Evolutionary conservation across 305 asterid species (phyloP), one percentile per base, ranked within the genome.

Genomic region (Galium porrigens): DNA sequence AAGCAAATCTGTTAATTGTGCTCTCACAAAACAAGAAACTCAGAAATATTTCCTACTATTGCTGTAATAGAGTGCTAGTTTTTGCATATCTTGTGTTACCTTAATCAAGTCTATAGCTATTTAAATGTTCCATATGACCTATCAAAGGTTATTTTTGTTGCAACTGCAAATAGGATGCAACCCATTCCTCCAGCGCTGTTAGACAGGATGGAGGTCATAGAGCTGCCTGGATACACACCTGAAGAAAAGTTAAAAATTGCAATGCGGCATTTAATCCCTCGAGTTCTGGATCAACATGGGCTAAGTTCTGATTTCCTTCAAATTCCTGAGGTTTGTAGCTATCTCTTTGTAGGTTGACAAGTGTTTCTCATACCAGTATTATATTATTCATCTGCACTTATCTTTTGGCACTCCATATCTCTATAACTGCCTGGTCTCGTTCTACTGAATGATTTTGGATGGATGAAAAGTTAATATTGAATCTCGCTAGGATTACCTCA

Each of bases 141-240:
- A 69, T 94, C 99, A 61, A 89, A 89, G 82, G 95, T 94, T 70
- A 83, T 94, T 63, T 94, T 94, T 79, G 99, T 94, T 79, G 95
- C 99, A 67, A 94, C 97, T 74, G 99, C 99, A 58, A 94, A 94
- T 75, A 83, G 92, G 82, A 63, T 83, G 73, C 97, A 89, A 72
- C 99, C 96, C 55, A 83, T 94, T 71, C 99, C 99, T 72, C 96
- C 94, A 15, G 79, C 97, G 44, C 96, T 94, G 65, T 76, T 86
- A 62, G 99, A 94, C 83, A 83, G 99, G 81, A 89, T 94, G 99
- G 99, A 94, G 79, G 89, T 94, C 75, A 94, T 94, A 74, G 97
- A 94, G 81, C 79, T 94, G 77, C 97, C 99, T 65, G 99, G 99
- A 72, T 94, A 94, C 73, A 89, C 97, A 70, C 95, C 95, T 75